A percentile compares a stretch with the other conserved stretches of the same genome.
Evolutionary conservation across 2,329 filamentous ascomycete genomes (phyloP).

Genomic region (Alternaria novae-zelandiae): DNA sequence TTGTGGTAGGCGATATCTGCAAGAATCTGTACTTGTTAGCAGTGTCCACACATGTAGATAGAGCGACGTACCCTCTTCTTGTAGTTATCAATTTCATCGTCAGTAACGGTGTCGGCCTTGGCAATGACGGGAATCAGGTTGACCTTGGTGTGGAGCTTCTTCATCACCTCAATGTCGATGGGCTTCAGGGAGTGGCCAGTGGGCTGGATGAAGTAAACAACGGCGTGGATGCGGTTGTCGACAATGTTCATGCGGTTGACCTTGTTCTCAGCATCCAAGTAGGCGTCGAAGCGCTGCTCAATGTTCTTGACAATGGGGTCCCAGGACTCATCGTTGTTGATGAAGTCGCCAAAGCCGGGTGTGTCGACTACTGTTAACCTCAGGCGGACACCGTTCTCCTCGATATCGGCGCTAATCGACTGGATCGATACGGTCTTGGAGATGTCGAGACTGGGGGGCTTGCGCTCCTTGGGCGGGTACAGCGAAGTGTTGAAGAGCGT

Average conservation of each 20-base stretch:
- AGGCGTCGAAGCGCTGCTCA: slow-evolving; percentile 97
- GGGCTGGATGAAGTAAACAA: slow-evolving; percentile 99
- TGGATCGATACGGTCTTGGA: slow-evolving; percentile 75
- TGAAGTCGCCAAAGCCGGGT: slow-evolving; percentile 97
- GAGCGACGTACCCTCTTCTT: slow-evolving; percentile 83
- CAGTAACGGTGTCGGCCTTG: slow-evolving; percentile 96
- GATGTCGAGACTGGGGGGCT: slow-evolving; percentile 95
- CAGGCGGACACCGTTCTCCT: slow-evolving; percentile 97
- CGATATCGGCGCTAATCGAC: slow-evolving; percentile 70
- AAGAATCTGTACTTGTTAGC: slow-evolving; percentile 72
- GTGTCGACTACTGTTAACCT: slow-evolving; percentile 97
- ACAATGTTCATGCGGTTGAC: slow-evolving; percentile 99
- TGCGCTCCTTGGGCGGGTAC: slow-evolving; percentile 98
- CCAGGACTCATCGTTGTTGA: slow-evolving; percentile 99
- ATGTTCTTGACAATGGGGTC: slow-evolving; percentile 99
- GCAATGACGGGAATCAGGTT: slow-evolving; percentile 99
- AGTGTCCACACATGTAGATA: neutral
- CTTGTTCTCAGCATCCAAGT: slow-evolving; percentile 99
- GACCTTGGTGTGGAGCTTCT: slow-evolving; percentile 99
- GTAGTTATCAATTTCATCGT: slow-evolving; percentile 93
- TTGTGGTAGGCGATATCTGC: slow-evolving; percentile 96
- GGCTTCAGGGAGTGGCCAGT: slow-evolving; percentile 98
- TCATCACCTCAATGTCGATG: slow-evolving; percentile 99
- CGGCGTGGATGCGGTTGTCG: slow-evolving; percentile 98
- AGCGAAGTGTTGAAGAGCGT: slow-evolving; percentile 99